Evolutionary conservation across 345 rosid genomes (phyloP).

Genomic region (Crucihimalaya himalaica): DNA sequence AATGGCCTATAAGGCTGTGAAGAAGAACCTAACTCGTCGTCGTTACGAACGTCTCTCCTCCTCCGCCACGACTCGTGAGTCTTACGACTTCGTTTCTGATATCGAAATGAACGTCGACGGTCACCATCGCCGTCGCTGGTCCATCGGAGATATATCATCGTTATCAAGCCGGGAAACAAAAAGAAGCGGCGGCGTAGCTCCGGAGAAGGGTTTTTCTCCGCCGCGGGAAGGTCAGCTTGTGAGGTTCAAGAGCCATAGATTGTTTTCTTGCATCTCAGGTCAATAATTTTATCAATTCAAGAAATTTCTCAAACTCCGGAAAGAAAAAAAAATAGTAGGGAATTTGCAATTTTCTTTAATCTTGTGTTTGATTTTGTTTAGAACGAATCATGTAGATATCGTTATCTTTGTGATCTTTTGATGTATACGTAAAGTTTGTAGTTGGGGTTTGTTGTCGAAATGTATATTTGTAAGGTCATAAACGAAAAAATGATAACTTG

Average conservation of each 20-base stretch:
- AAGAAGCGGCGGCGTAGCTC: conserved; percentile 9
- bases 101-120: conserved; percentile 23
- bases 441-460: background rate
- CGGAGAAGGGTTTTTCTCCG: conserved; percentile 23
- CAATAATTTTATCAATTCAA: conserved; percentile 12
- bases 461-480: conserved; percentile 18
- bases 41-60: conserved; percentile 75
- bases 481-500: conserved; percentile 1
- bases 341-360: background rate
- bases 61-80: conserved; percentile 36
- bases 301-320: conserved; percentile 1
- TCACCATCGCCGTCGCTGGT: conserved; percentile 52
- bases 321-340: background rate
- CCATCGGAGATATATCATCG: conserved; percentile 53
- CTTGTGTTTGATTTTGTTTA: background rate
- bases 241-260: conserved; percentile 65
- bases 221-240: conserved; percentile 45
- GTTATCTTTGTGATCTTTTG: conserved; percentile 13
- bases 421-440: conserved; percentile 15
- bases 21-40: conserved; percentile 60
- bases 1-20: conserved; percentile 62
- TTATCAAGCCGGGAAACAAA: conserved; percentile 29
- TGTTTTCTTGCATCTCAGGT: conserved; percentile 61
- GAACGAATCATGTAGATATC: conserved; percentile 15
- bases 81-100: conserved; percentile 38